Percentiles rank a stretch among this genome's conserved stretches.
phyloP scores from a whole-genome alignment of 1,139 yeast species.

The Saccharomyces hybrid region DNA sequence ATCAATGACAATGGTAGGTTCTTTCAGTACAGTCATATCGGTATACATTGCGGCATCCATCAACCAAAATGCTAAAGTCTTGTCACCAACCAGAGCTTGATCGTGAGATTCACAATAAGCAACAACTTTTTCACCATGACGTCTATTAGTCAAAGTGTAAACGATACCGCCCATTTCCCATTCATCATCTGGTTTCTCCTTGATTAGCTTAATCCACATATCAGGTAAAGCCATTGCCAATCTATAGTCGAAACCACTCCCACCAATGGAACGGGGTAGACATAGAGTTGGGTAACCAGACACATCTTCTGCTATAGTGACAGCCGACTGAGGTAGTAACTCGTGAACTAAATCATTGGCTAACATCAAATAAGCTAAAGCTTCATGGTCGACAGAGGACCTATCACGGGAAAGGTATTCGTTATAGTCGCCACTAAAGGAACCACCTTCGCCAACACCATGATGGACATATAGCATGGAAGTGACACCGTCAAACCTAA shows the following conservation, averaged over 20 bases:
- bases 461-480: slow-evolving; percentile 88
- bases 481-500: slow-evolving; percentile 94
- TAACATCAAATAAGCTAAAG: slow-evolving; percentile 75
- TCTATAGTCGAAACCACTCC: slow-evolving; percentile 88
- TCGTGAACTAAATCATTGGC: slow-evolving; percentile 71
- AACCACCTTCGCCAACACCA: slow-evolving; percentile 75
- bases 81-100: slow-evolving; percentile 95
- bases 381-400: slow-evolving; percentile 77
- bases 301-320: slow-evolving; percentile 92
- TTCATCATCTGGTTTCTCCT: slow-evolving; percentile 76
- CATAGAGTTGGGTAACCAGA: slow-evolving; percentile 96
- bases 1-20: slow-evolving; percentile 68
- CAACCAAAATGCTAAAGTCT: slow-evolving; percentile 92
- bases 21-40: slow-evolving; percentile 74
- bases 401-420: slow-evolving; percentile 71
- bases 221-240: slow-evolving; percentile 97
- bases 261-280: slow-evolving; percentile 64
- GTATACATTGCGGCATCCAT: slow-evolving; percentile 99
- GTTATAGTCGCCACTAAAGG: slow-evolving; percentile 86
- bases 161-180: slow-evolving; percentile 85
- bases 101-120: slow-evolving; percentile 95
- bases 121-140: slow-evolving; percentile 83
- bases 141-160: slow-evolving; percentile 77
- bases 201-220: slow-evolving; percentile 94
- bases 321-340: slow-evolving; percentile 46